A percentile compares a stretch with the other conserved stretches of the same genome.
phyloP scores from a whole-genome alignment of 345 rosid species.

The Citrus unshiu region DNA sequence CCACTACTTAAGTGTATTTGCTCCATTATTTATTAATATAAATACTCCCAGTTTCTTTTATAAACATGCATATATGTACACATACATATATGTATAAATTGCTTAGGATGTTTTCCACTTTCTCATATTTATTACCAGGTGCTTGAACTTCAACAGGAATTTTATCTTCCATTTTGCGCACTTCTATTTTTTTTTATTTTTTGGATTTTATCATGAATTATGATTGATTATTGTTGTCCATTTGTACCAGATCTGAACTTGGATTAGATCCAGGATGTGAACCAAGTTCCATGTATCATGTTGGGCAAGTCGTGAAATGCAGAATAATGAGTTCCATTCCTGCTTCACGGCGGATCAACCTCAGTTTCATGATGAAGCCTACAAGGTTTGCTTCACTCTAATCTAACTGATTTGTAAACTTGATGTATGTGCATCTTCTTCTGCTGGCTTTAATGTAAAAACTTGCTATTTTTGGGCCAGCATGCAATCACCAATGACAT shows the following conservation, averaged over 20 bases:
- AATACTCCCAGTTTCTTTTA: too few relatives aligned
- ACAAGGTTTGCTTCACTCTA: constrained; percentile 49
- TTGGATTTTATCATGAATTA: constrained; percentile 12
- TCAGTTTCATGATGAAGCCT: constrained; percentile 77
- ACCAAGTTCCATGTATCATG: constrained; percentile 67
- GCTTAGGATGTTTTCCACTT: not conserved
- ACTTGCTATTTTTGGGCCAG: not conserved
- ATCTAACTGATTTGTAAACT: not conserved
- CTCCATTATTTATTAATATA: too few relatives aligned
- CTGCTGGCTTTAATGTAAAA: not conserved
- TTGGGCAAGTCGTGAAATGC: constrained; percentile 97
- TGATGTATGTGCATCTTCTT: not conserved
- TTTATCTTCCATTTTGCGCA: not conserved
- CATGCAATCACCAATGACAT: not conserved
- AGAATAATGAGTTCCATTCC: constrained; percentile 64
- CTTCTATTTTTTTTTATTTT: not conserved
- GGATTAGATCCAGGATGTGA: constrained; percentile 77
- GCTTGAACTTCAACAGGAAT: not conserved
- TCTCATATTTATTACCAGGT: not conserved
- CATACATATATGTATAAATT: not conserved
- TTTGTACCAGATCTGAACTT: constrained; percentile 72
- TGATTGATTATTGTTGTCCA: constrained; percentile 19
- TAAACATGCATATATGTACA: too few relatives aligned
- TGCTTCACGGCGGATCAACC: constrained; percentile 69
- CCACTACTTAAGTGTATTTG: too few relatives aligned